Conservation (phyloP, 257 asterid genomes). For the Scutellaria minor region DNA sequence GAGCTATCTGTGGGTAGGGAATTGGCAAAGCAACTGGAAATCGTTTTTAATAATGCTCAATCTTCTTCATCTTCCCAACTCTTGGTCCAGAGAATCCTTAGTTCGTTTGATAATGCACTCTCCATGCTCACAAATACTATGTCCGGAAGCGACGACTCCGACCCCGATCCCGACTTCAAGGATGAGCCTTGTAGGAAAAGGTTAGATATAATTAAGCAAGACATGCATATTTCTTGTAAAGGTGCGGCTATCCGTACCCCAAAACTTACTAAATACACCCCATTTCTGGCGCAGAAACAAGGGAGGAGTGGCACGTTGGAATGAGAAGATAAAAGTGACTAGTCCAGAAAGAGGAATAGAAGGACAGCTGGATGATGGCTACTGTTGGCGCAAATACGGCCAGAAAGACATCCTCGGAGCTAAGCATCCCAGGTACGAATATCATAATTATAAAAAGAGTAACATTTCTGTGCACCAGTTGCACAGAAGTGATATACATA, state of each 20-base stretch:
- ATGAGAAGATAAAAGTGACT: slow-evolving; percentile 51
- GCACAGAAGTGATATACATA: no score
- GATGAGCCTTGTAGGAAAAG: slow-evolving; percentile 63
- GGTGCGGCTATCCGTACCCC: no score
- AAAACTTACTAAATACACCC: no score
- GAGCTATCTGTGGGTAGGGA: slow-evolving; percentile 71
- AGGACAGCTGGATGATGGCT: slow-evolving; percentile 74
- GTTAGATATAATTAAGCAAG: slow-evolving; percentile 38
- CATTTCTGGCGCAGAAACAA: no score
- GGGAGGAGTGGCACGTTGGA: slow-evolving; percentile 48
- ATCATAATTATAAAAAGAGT: no score
- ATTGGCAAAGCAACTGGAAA: slow-evolving; percentile 63
- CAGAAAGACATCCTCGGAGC: slow-evolving; percentile 92
- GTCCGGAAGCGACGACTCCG: slow-evolving; percentile 55
- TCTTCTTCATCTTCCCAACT: slow-evolving; percentile 42
- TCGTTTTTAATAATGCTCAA: slow-evolving; percentile 43
- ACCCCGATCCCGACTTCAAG: slow-evolving; percentile 61
- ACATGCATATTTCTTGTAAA: no score
- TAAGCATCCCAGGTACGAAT: slow-evolving; percentile 69
- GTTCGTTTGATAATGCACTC: slow-evolving; percentile 60
- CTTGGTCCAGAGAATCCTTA: slow-evolving; percentile 58
- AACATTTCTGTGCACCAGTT: no score
- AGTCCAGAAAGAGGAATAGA: slow-evolving; percentile 53
- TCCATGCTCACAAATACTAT: slow-evolving; percentile 42
- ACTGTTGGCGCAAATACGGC: slow-evolving; percentile 84